These are phyloP conservation scores for Kwoniella sp. DNA, from an alignment of 768 basidiomycete genomes.

Conservation along the genomic window DNA sequence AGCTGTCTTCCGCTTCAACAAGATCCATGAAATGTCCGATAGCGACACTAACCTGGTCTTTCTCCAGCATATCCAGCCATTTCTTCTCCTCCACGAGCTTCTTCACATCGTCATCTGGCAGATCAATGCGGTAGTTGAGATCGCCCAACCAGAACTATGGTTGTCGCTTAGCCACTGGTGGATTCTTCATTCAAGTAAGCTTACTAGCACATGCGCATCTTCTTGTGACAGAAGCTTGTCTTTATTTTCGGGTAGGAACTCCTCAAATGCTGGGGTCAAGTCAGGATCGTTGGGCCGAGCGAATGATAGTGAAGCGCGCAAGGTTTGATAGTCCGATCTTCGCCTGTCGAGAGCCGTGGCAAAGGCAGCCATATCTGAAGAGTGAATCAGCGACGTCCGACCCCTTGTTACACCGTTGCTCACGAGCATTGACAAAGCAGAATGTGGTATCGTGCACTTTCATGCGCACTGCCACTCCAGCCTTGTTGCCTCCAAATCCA, in stretches of 20 bases:
- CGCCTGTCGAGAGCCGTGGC: slow-evolving; percentile 36
- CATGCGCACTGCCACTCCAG: slow-evolving; percentile 38
- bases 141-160: slow-evolving; percentile 46
- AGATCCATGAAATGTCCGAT: neutral
- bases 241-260: slow-evolving; percentile 25
- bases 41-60: slow-evolving; percentile 40
- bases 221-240: slow-evolving; percentile 18
- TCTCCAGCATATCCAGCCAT: slow-evolving; percentile 31
- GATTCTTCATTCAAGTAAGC: neutral
- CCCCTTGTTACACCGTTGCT: no score
- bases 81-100: slow-evolving; percentile 24
- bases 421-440: slow-evolving; percentile 42
- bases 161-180: neutral
- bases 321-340: slow-evolving; percentile 27
- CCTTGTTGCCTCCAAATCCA: slow-evolving; percentile 44
- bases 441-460: slow-evolving; percentile 37
- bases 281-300: slow-evolving; percentile 16
- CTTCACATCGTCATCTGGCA: slow-evolving; percentile 27
- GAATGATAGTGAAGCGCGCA: slow-evolving; percentile 25
- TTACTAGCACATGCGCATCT: slow-evolving; percentile 26
- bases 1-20: slow-evolving; percentile 13
- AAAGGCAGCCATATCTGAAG: slow-evolving; percentile 39
- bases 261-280: slow-evolving; percentile 22
- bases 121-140: slow-evolving; percentile 45
- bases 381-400: neutral